phyloP scores from a whole-genome alignment of 2,329 filamentous ascomycete species.

The Neofusicoccum parvum region DNA sequence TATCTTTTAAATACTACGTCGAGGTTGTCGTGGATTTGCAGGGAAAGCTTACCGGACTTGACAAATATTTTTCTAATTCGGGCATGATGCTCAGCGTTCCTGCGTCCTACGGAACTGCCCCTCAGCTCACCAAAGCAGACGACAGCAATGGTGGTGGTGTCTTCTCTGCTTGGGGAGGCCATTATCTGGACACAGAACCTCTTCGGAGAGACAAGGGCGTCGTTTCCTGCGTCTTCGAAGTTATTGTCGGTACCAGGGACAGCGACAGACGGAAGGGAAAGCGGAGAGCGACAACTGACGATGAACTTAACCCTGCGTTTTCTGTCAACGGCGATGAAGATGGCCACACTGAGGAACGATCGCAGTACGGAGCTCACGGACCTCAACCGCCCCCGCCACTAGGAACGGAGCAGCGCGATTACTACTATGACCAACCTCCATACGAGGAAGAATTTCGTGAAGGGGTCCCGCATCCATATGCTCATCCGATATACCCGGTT shows the following conservation, averaged over 20 bases:
- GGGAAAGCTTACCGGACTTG: conserved; percentile 77
- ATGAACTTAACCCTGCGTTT: conserved; percentile 18
- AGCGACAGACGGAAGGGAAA: conserved; percentile 59
- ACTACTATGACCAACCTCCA: conserved; percentile 28
- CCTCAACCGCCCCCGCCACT: neutral
- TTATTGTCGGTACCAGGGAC: conserved; percentile 84
- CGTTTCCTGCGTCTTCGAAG: conserved; percentile 82
- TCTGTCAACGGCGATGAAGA: neutral
- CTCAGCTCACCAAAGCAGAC: conserved; percentile 32
- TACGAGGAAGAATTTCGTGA: conserved; percentile 22
- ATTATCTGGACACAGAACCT: conserved; percentile 83
- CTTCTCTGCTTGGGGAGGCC: conserved; percentile 60
- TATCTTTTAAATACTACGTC: conserved; percentile 90
- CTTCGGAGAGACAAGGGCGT: conserved; percentile 88
- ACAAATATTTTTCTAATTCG: conserved; percentile 62
- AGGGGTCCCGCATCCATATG: conserved; percentile 17
- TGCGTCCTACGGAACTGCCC: conserved; percentile 45
- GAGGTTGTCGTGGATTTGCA: conserved; percentile 93
- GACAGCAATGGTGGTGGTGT: conserved; percentile 45
- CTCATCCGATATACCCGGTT: conserved; percentile 16
- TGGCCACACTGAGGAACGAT: conserved; percentile 23
- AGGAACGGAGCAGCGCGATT: conserved; percentile 27
- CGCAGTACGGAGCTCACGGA: neutral
- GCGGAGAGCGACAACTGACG: conserved; percentile 34
- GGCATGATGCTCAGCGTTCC: conserved; percentile 51